Conservation (phyloP, 169 alveolate genomes). For the Plasmodium berghei region DNA sequence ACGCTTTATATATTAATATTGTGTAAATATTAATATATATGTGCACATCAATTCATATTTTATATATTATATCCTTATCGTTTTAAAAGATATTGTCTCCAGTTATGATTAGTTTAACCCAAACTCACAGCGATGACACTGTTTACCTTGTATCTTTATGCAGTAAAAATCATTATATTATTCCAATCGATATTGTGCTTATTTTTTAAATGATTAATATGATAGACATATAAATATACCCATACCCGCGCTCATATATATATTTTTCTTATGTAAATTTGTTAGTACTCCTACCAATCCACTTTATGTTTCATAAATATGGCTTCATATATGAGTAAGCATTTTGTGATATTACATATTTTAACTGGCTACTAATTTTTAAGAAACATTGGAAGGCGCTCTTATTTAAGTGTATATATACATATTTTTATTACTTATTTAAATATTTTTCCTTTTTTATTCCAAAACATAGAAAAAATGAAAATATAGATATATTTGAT, state of each 20-base stretch:
- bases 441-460: background rate
- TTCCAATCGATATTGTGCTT: no score
- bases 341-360: no score
- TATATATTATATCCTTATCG: slow-evolving; percentile 11
- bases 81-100: slow-evolving; percentile 53
- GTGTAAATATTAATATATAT: background rate
- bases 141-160: slow-evolving; percentile 58
- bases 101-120: slow-evolving; percentile 66
- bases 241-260: no score
- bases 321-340: slow-evolving; percentile 69
- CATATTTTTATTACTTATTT: slow-evolving; percentile 1
- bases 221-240: slow-evolving; percentile 4
- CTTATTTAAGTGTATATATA: slow-evolving; percentile 5
- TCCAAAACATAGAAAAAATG: slow-evolving; percentile 31
- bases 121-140: slow-evolving; percentile 70
- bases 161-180: background rate
- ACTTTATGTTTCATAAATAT: slow-evolving; percentile 66
- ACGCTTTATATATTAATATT: background rate
- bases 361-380: no score
- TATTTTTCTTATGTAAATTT: slow-evolving; percentile 6
- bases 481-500: slow-evolving; percentile 70
- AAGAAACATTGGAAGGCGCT: background rate
- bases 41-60: background rate
- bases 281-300: slow-evolving; percentile 51
- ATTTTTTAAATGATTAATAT: background rate